Evolutionary conservation across 2,329 filamentous ascomycete species (phyloP), one percentile per base, ranked within the genome.

Genomic region (Basipetospora chlamydospora): DNA sequence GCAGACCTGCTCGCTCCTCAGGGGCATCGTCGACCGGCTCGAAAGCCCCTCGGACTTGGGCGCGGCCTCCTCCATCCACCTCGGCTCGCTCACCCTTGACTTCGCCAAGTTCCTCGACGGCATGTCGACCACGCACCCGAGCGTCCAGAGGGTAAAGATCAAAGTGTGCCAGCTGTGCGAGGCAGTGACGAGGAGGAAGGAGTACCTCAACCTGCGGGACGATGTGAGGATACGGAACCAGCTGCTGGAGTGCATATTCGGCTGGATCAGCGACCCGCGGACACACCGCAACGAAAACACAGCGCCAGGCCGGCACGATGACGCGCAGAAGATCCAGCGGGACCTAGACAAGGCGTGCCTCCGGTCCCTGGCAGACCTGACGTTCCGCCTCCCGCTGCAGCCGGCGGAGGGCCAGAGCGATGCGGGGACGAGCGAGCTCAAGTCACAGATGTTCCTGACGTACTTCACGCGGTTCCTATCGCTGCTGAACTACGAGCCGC

Each of bases 401-500:
- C 73, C 76, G 2, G 66, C 67, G 2, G 76, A 80, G 36, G 71
- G 70, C 5, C 73, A 77, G 44, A 73, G 65, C 10, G 77, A 81
- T 53, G 74, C 71, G 2, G 71, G 74, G 30, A 74, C 71, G 37
- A 78, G 73, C 44, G 77, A 80, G 51, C 63, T 77, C 36, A 80
- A 80, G 49, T 77, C 73, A 1, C 71, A 80, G 46, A 75, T 80
- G 68, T 81, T 81, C 47, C 73, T 78, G 42, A 73, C 69, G 6
- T 81, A 81, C 50, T 80, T 81, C 55, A 80, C 77, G 42, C 64
- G 74, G 6, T 80, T 81, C 47, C 58, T 81, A 15, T 77, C 73
- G 1, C 57, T 81, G 4, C 59, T 81, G 20, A 77, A 77, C 41
- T 61, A 71, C 34, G 73, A 78, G 38, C 43, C 48, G 11, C 41